These are phyloP conservation scores for Salix brachista DNA, from an alignment of 345 rosid genomes.

Conservation along the genomic window DNA sequence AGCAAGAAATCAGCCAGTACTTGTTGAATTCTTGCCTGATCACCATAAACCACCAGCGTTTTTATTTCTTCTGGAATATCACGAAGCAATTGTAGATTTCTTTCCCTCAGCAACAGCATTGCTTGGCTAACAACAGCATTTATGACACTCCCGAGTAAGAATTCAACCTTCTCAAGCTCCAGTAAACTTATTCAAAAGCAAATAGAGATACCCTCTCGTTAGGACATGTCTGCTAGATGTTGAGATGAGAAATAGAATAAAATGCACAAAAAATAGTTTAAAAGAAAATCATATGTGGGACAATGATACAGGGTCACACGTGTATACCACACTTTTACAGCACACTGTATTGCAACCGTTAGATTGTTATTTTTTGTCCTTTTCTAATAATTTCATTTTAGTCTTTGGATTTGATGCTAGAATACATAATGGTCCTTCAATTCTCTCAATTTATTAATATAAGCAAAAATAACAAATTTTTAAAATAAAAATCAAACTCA, in stretches of 20 bases:
- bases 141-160: conserved; percentile 76
- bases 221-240: not conserved
- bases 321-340: no score
- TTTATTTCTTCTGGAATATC: conserved; percentile 95
- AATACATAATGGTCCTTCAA: no score
- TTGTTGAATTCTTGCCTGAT: conserved; percentile 88
- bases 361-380: not conserved
- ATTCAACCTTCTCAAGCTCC: conserved; percentile 75
- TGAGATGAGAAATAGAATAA: not conserved
- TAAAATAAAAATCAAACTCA: no score
- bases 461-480: no score
- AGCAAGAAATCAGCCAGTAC: conserved; percentile 82
- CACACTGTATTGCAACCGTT: not conserved
- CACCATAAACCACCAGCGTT: conserved; percentile 74
- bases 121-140: conserved; percentile 97
- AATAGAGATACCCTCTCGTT: conserved; percentile 20
- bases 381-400: not conserved
- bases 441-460: no score
- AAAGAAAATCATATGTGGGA: not conserved
- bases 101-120: conserved; percentile 67
- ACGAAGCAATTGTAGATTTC: conserved; percentile 79
- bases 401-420: no score
- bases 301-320: no score
- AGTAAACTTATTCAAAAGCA: conserved; percentile 46
- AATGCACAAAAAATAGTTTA: not conserved